A percentile compares a stretch with the other conserved stretches of the same genome.
These are phyloP conservation scores for Artemisia annua DNA, from an alignment of 129 eudicot species.

Conservation along the genomic window DNA sequence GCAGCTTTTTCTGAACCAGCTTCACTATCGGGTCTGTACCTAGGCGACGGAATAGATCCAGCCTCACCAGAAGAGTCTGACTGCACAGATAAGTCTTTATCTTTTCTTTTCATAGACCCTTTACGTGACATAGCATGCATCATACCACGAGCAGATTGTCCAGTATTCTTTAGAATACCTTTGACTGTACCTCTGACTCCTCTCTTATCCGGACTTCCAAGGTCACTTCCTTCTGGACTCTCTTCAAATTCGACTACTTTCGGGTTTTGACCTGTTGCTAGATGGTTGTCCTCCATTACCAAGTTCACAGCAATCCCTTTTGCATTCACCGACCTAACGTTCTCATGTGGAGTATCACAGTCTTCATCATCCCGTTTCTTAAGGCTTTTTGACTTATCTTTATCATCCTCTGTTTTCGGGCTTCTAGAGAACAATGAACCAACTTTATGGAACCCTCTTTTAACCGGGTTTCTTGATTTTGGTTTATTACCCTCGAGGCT, in stretches of 20 bases:
- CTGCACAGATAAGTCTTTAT: slow-evolving; percentile 26
- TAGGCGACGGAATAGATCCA: slow-evolving; percentile 44
- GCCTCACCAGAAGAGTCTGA: slow-evolving; percentile 43
- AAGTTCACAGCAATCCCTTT: slow-evolving; percentile 53
- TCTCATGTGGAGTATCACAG: slow-evolving; percentile 42
- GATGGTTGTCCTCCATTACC: slow-evolving; percentile 45
- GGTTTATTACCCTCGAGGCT: slow-evolving; percentile 43
- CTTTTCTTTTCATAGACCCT: slow-evolving; percentile 44
- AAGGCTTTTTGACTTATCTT: slow-evolving; percentile 11
- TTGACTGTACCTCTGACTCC: slow-evolving; percentile 53
- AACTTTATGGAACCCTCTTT: slow-evolving; percentile 56
- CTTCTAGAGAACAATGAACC: slow-evolving; percentile 51
- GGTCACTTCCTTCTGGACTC: slow-evolving; percentile 42
- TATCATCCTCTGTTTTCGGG: slow-evolving; percentile 40
- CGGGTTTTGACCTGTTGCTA: slow-evolving; percentile 33
- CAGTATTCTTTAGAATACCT: slow-evolving; percentile 62
- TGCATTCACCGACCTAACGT: slow-evolving; percentile 44
- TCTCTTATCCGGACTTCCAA: slow-evolving; percentile 43
- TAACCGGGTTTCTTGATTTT: slow-evolving; percentile 36
- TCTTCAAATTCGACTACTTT: slow-evolving; percentile 43
- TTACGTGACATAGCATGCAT: slow-evolving; percentile 55
- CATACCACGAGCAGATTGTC: slow-evolving; percentile 69
- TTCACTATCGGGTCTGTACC: slow-evolving; percentile 30
- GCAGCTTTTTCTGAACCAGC: neutral
- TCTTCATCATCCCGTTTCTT: slow-evolving; percentile 30